phyloP scores from a whole-genome alignment of 164 flowering plant genomes.

The Malania oleifera region DNA sequence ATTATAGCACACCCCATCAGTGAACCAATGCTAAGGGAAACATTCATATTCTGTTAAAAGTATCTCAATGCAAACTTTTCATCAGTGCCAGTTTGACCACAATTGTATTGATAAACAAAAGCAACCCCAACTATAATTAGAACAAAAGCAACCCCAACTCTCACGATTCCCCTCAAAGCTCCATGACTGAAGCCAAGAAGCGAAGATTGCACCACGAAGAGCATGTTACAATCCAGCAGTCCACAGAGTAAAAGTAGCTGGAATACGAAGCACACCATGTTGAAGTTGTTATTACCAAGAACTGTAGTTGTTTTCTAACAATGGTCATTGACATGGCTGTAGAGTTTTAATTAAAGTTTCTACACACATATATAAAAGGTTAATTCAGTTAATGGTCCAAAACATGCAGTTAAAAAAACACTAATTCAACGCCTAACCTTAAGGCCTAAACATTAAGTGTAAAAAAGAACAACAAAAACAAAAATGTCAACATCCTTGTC shows the following conservation, averaged over 20 bases:
- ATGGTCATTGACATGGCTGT: too few species aligned
- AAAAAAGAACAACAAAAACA: too few species aligned
- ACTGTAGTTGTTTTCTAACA: background rate
- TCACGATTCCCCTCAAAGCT: background rate
- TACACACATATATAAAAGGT: too few species aligned
- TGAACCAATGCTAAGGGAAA: constrained; percentile 2
- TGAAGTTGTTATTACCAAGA: background rate
- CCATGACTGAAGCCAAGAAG: background rate
- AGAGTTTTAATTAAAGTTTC: too few species aligned
- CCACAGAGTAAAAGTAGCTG: constrained; percentile 2
- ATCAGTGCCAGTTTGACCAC: constrained; percentile 15
- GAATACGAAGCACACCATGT: background rate
- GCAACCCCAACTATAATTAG: background rate
- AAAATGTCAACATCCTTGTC: background rate
- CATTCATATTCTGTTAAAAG: constrained; percentile 11
- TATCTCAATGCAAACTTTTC: constrained; percentile 7
- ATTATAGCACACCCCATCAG: constrained; percentile 5
- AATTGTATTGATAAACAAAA: background rate
- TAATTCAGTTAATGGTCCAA: too few species aligned
- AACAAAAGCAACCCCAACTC: constrained; percentile 3
- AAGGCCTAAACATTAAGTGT: too few species aligned
- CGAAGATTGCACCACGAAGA: constrained; percentile 10
- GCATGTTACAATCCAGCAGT: constrained; percentile 4
- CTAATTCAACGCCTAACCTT: too few species aligned
- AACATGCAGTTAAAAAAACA: too few species aligned